Evolutionary conservation across 1,139 yeast genomes (phyloP).

Genomic region (Keqinozyma sinolaborantium): DNA sequence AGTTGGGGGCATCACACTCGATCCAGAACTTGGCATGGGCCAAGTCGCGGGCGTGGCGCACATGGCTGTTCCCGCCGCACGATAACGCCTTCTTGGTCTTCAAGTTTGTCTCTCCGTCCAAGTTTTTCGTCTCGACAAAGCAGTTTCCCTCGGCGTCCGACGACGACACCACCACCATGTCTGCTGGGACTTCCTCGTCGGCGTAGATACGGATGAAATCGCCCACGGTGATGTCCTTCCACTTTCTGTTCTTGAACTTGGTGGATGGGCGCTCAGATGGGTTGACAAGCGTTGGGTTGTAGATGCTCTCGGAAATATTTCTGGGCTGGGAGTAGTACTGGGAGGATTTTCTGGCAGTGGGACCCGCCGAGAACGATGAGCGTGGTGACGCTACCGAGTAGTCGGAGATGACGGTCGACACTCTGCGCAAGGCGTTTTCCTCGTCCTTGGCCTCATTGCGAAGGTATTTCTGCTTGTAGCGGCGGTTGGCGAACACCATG

Average conservation of each 20-base stretch:
- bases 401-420: constrained; percentile 41
- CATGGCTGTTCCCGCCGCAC: constrained; percentile 53
- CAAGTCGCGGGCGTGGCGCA: constrained; percentile 69
- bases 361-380: neutral
- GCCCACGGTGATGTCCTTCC: constrained; percentile 92
- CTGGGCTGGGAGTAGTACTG: constrained; percentile 14
- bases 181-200: constrained; percentile 94
- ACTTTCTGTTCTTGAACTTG: constrained; percentile 61
- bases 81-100: constrained; percentile 75
- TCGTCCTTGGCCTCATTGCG: constrained; percentile 24
- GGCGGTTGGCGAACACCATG: constrained; percentile 25
- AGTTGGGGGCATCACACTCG: constrained; percentile 88
- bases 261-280: neutral
- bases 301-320: constrained; percentile 21
- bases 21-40: constrained; percentile 76
- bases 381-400: constrained; percentile 8
- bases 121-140: constrained; percentile 88
- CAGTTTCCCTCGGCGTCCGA: constrained; percentile 90
- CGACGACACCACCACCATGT: constrained; percentile 71
- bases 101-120: constrained; percentile 95
- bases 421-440: constrained; percentile 30
- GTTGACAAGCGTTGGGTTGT: constrained; percentile 24
- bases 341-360: constrained; percentile 10
- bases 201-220: constrained; percentile 80
- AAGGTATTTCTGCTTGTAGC: constrained; percentile 22